Base-by-base conservation (phyloP, 2,329 filamentous ascomycete genomes). In the Calcarisporium arbuscula region DNA sequence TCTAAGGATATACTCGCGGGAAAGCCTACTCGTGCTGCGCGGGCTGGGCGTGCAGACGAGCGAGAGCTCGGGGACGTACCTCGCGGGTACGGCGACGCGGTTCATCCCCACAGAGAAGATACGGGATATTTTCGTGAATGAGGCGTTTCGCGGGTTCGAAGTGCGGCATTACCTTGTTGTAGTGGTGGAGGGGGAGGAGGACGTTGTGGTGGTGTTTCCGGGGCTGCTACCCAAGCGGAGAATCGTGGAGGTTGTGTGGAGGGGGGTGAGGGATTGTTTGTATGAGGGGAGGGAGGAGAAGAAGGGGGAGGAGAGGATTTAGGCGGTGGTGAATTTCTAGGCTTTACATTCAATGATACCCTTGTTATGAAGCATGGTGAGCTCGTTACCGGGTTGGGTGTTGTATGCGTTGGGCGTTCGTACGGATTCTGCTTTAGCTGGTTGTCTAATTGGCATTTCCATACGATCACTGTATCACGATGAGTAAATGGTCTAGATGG, bases 201-300 rank as follows among this genome's bases (percentile, higher is more conserved):
- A 92, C 45, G 74, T 94, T 5, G 85, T 96, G 0, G 90, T 98
- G n/a, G 88, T 96, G 4, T 98, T 98, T 56, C 90, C 90, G 4
- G 74, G 73, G 37, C 60, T 95, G 45, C 56, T 95, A 42, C 92
- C 92, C 0, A 64, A 77, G 38, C 67, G 85, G 36, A 70, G 67
- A 31, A 82, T 94, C 36, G 68, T 96, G 19, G 88, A 95, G 64
- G 74, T 78, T 47, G 90, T 96, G 3, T 96, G 92, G 92, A 79
- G 87, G 48, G 90, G 88, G 1, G 77, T 82, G 4, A 75, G 85
- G 46, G 79, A 75, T 37, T 95, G 89, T 61, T 65, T 98, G 41
- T 94, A 88, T 57, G 87, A 62, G 41, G 44, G 46, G 26, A 51
- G 50, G 41, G 49, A 42, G 18, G 57, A 60, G 32, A 56, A 58